Conservation (phyloP, 2,329 filamentous ascomycete species). For the Xylaria sp. region DNA sequence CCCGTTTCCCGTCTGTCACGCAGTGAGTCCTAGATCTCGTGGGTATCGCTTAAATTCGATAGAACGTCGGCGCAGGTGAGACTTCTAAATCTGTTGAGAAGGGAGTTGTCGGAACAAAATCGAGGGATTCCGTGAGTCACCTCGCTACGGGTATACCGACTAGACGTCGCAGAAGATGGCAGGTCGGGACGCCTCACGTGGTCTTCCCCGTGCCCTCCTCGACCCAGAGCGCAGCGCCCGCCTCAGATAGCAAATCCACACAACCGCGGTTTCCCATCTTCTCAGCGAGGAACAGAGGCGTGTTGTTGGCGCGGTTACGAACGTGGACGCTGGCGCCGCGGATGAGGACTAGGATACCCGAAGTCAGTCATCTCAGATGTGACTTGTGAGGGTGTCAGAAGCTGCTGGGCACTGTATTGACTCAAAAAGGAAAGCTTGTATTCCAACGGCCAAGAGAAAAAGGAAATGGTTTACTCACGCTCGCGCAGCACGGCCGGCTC, state of each 20-base stretch:
- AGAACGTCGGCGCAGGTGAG: conserved; percentile 59
- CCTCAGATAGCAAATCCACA: conserved; percentile 64
- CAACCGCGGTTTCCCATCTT: conserved; percentile 65
- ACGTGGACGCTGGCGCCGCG: conserved; percentile 74
- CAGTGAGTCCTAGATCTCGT: conserved; percentile 45
- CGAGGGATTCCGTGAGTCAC: conserved; percentile 57
- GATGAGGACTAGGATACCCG: no score
- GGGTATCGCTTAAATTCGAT: conserved; percentile 51
- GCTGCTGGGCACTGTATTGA: no score
- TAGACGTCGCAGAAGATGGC: conserved; percentile 53
- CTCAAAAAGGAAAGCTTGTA: no score
- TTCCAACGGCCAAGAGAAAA: no score
- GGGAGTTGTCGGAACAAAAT: conserved; percentile 57
- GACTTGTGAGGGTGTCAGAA: no score
- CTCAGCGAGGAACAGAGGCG: conserved; percentile 71
- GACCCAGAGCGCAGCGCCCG: conserved; percentile 69
- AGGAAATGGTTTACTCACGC: no score
- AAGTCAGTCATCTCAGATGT: no score
- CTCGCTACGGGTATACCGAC: conserved; percentile 57
- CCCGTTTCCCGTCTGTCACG: neutral
- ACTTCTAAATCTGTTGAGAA: conserved; percentile 60
- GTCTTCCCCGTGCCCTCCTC: conserved; percentile 51
- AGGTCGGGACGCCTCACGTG: neutral
- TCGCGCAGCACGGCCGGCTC: conserved; percentile 66
- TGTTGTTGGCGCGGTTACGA: conserved; percentile 72